phyloP scores from a whole-genome alignment of 2,329 filamentous ascomycete species.

The Delphinella strobiligena region DNA sequence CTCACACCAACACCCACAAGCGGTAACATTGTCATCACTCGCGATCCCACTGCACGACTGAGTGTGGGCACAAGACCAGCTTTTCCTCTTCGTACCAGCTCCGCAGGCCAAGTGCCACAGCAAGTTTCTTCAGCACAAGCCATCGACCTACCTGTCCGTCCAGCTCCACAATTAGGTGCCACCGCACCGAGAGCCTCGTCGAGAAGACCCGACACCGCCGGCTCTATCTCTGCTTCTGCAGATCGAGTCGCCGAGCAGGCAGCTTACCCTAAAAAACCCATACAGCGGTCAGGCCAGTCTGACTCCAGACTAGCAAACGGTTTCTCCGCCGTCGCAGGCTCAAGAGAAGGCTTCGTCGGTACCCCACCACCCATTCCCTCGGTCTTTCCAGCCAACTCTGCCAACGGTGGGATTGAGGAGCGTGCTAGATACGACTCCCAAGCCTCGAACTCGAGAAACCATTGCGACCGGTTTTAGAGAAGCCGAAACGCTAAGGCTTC shows the following conservation, averaged over 20 bases:
- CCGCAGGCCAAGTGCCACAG: constrained; percentile 20
- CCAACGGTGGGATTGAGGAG: not conserved
- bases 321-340: not conserved
- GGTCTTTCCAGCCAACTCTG: no score
- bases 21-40: constrained; percentile 19
- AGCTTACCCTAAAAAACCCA: not conserved
- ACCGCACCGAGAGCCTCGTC: not conserved
- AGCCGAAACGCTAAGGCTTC: no score
- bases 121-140: constrained; percentile 16
- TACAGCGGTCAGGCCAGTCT: not conserved
- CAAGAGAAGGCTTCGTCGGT: not conserved
- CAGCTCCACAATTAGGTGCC: constrained; percentile 20
- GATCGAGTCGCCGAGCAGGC: not conserved
- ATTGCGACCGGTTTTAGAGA: not conserved
- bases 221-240: not conserved
- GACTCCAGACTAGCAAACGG: not conserved
- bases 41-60: constrained; percentile 17
- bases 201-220: not conserved
- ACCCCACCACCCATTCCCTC: no score
- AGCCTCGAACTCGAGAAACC: not conserved
- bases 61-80: constrained; percentile 20
- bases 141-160: constrained; percentile 35
- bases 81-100: constrained; percentile 32
- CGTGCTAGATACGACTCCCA: no score
- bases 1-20: constrained; percentile 16